These are phyloP conservation scores for Debaryomyces robertsiae DNA, from an alignment of 1,139 yeast species.

Conservation along the genomic window DNA sequence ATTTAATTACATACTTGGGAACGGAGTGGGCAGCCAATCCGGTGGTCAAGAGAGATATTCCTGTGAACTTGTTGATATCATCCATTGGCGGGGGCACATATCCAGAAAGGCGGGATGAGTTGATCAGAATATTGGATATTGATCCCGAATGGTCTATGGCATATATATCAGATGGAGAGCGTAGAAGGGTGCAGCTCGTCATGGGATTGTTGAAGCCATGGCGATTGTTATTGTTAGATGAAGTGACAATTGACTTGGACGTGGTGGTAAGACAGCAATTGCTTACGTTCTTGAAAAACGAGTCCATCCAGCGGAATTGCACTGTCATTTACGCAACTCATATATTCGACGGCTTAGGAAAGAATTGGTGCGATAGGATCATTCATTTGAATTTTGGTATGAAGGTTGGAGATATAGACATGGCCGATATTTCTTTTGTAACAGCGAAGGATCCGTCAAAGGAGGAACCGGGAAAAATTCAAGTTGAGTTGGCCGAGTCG, in stretches of 20 bases:
- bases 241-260: constrained; percentile 94
- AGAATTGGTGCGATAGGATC: constrained; percentile 80
- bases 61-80: constrained; percentile 73
- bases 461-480: constrained; percentile 25
- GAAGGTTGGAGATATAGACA: constrained; percentile 30
- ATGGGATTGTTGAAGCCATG: constrained; percentile 95
- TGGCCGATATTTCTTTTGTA: constrained; percentile 22
- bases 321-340: constrained; percentile 92
- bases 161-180: constrained; percentile 88
- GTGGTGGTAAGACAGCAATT: constrained; percentile 83
- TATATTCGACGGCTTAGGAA: constrained; percentile 88
- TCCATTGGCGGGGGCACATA: constrained; percentile 82
- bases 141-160: constrained; percentile 93
- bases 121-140: constrained; percentile 77
- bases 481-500: constrained; percentile 50
- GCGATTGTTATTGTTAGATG: constrained; percentile 81
- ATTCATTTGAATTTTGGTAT: constrained; percentile 78
- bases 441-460: constrained; percentile 6
- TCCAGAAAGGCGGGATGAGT: constrained; percentile 72
- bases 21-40: constrained; percentile 98
- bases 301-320: constrained; percentile 67
- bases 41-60: constrained; percentile 85
- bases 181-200: constrained; percentile 88
- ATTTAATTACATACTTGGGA: constrained; percentile 74
- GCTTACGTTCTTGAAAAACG: constrained; percentile 66